Evolutionary conservation across 345 rosid genomes (phyloP), one percentile per base, ranked within the genome.

Genomic region (Bruguiera sexangula): DNA sequence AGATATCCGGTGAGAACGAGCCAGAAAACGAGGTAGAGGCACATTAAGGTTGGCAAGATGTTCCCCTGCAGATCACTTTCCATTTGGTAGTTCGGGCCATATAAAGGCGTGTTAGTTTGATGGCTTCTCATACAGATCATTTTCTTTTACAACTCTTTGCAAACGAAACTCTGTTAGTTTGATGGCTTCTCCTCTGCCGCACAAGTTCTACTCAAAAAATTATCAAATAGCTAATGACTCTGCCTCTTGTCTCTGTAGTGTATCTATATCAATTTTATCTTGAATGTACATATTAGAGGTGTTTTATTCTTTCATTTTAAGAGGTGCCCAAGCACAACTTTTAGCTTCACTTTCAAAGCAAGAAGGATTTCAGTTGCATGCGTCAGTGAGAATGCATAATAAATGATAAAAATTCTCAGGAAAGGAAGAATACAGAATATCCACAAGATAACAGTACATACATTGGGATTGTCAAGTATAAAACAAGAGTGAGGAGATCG

Each of bases 1-100:
- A 88, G 78, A 82, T 85, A 81, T 88, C 91, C 0, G 85, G 94
- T 16, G 94, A 89, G 72, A 79, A 84, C 20, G 85, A 82, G 53
- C 50, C 19, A 13, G 6, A 43, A 43, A 43, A 43, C 16, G 50
- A 43, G 50, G 50, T 3, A 15, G 50, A 13, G 50, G 13, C 50
- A 43, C 50, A 21, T 43, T 63, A 29, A 60, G 37, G 6, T 32
- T 6, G 8, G 31, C 21, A 15, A 9, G 39, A 60, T 9, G 34
- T 43, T 43, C 50, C 3, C 50, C 0, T 43, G 4, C 18, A 13
- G 19, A 13, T 11, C 19, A 43, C 5, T 11, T 43, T 43, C 3
- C 19, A 43, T 43, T 43, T 43, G 50, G 50, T 13, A 43, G 50
- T 13, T 43, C 50, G 19, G 16, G 19, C 9, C 9, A 34, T 43